phyloP scores from a whole-genome alignment of 371 early-diverging fungal genomes.

The Circinella minor region DNA sequence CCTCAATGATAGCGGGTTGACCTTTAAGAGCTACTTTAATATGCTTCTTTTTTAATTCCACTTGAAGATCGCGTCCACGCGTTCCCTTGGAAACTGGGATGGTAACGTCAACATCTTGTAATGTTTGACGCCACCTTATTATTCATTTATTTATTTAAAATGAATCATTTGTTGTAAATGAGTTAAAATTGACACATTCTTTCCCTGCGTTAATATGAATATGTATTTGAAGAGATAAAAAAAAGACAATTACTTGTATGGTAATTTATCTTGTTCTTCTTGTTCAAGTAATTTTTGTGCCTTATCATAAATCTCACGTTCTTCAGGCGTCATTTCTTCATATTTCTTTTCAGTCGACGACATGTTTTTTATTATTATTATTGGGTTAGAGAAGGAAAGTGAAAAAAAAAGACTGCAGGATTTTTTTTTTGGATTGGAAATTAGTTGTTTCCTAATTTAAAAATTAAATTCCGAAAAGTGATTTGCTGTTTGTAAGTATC shows the following conservation, averaged over 20 bases:
- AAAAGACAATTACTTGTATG: constrained; percentile 42
- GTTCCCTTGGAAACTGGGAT: constrained; percentile 83
- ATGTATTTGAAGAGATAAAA: too few relatives aligned
- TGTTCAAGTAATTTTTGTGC: constrained; percentile 36
- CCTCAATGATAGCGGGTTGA: constrained; percentile 77
- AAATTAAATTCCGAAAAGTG: too few relatives aligned
- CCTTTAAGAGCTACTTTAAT: constrained; percentile 80
- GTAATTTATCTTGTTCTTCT: constrained; percentile 62
- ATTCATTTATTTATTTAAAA: not conserved
- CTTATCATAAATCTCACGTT: constrained; percentile 44
- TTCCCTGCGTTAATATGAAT: not conserved
- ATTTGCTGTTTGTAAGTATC: too few relatives aligned
- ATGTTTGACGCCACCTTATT: constrained; percentile 80
- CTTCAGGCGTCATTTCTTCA: constrained; percentile 40
- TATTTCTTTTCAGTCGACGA: constrained; percentile 19
- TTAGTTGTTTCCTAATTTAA: not conserved
- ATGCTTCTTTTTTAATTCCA: constrained; percentile 69
- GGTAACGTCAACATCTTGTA: constrained; percentile 82
- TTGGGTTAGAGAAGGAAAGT: too few relatives aligned
- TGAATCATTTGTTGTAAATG: not conserved
- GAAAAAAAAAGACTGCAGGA: not conserved
- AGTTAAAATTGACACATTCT: not conserved
- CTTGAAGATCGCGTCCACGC: constrained; percentile 69
- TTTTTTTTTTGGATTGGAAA: too few relatives aligned
- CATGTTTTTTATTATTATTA: not conserved